Base-by-base conservation (phyloP, 179 eudicot species). In the Drosera spatulata region DNA sequence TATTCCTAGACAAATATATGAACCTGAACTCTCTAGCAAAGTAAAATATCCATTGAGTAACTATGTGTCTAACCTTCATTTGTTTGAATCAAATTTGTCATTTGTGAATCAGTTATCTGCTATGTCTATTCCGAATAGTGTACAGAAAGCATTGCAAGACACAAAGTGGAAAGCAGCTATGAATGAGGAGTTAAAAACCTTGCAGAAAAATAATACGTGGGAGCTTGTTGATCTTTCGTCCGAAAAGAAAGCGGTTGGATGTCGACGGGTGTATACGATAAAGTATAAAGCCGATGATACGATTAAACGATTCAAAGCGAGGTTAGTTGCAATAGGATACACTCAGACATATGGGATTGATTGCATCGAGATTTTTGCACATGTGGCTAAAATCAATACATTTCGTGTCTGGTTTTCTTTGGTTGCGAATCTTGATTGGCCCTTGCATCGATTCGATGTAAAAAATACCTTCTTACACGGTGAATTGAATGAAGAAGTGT, bases 71-170 rank as follows among this genome's bases (percentile, higher is more conserved):
- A 55, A 2, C 11, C 3, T 7, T 3, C 58, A 55, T 4, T 33
- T 55, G 58, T 55, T 10, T 7, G 41, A 55, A n/a, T 55, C 58
- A n/a, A 13, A 55, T 55, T 3, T 8, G 39, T 55, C 22, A 55
- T 55, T 55, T 55, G 39, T 55, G 22, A n/a, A n/a, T 55, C 58
- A 55, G 22, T 55, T 55, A 55, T 55, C 39, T 11, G 3, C 5
- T 55, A 39, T 33, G 22, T 55, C 58, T 55, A 55, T 55, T 55
- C 58, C 58, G 8, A 55, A 55, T 39, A 55, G 39, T 55, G 58
- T 55, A 39, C 39, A 55, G 39, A 39, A 55, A 55, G 39, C 58
- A 8, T 3, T 55, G 10, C 8, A 3, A 3, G 58, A 55, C 22
- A 37, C 22, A 3, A 55, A 39, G 58, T n/a, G 58, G 58, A n/a